Percentiles rank a stretch among this genome's conserved stretches.
phyloP scores from a whole-genome alignment of 139 green algal genomes.

The Ostreobium quekettii region DNA sequence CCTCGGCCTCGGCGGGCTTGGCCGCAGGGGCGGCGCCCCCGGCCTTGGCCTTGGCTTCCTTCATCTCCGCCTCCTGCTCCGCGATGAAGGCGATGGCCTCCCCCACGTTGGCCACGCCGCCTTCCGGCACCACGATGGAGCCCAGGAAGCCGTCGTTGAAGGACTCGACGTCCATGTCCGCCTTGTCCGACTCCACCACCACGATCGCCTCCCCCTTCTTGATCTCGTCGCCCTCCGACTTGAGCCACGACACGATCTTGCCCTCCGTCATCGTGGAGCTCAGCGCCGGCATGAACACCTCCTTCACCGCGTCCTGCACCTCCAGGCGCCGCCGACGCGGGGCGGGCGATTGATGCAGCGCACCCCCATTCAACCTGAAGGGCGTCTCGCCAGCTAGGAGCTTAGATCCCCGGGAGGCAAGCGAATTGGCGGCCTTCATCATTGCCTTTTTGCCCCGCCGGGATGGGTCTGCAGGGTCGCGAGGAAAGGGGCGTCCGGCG shows the following conservation, averaged over 20 bases:
- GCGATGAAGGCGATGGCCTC: slow-evolving; percentile 88
- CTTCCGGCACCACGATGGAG: slow-evolving; percentile 69
- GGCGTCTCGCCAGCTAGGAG: not conserved
- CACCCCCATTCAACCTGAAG: not conserved
- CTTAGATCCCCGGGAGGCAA: not conserved
- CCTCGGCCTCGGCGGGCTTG: slow-evolving; percentile 24
- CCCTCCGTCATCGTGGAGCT: slow-evolving; percentile 81
- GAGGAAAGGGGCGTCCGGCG: too few species aligned
- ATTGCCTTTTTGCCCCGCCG: slow-evolving; percentile 6
- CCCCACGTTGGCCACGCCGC: slow-evolving; percentile 82
- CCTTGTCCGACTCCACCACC: slow-evolving; percentile 98
- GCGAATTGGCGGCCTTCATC: not conserved
- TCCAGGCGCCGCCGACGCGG: not conserved
- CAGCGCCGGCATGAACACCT: slow-evolving; percentile 96
- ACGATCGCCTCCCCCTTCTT: slow-evolving; percentile 86
- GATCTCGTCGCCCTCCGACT: slow-evolving; percentile 84
- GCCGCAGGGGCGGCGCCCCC: slow-evolving; percentile 30
- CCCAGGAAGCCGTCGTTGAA: slow-evolving; percentile 87
- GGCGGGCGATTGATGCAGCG: not conserved
- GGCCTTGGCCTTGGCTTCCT: slow-evolving; percentile 82
- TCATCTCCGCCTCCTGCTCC: slow-evolving; percentile 88
- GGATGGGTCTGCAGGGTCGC: too few species aligned
- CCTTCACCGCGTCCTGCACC: slow-evolving; percentile 58
- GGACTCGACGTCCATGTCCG: slow-evolving; percentile 97
- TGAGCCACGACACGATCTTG: slow-evolving; percentile 96